Percentiles rank a stretch among this genome's conserved stretches.
Evolutionary conservation across 768 basidiomycete genomes (phyloP).

Genomic region (Lactarius sp.): DNA sequence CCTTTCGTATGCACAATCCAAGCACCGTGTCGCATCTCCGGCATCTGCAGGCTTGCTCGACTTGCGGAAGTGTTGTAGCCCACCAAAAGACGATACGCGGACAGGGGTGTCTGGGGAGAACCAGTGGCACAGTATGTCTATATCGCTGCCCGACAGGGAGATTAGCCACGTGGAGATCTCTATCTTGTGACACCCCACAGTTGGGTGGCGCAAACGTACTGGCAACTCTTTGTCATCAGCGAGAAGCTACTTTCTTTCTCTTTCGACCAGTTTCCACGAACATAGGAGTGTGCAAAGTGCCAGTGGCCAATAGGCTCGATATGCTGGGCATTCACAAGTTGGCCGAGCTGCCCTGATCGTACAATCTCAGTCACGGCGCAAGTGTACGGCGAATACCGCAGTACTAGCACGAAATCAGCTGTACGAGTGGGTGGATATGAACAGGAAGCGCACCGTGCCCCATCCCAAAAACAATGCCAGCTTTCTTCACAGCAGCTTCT

Average conservation of each 20-base stretch:
- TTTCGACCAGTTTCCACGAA: constrained; percentile 75
- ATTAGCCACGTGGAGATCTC: neutral
- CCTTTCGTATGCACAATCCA: constrained; percentile 67
- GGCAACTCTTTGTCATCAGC: constrained; percentile 87
- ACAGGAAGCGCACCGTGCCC: constrained; percentile 60
- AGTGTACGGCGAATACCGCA: constrained; percentile 85
- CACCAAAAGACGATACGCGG: constrained; percentile 82
- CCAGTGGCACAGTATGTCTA: constrained; percentile 80
- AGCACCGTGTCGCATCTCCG: constrained; percentile 62
- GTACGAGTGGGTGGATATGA: neutral
- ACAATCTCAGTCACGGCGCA: constrained; percentile 64
- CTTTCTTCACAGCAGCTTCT: constrained; percentile 62
- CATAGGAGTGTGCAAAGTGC: constrained; percentile 88
- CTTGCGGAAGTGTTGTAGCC: constrained; percentile 75
- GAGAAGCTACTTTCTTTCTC: constrained; percentile 71
- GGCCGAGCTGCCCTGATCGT: constrained; percentile 64
- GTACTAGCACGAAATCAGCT: constrained; percentile 42
- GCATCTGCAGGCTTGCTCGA: constrained; percentile 64
- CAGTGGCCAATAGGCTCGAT: constrained; percentile 83
- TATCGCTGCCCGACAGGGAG: constrained; percentile 49
- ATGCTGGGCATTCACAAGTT: constrained; percentile 77
- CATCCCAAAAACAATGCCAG: constrained; percentile 76
- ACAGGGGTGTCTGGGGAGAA: constrained; percentile 58
- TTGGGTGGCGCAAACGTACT: constrained; percentile 44
- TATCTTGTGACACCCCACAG: neutral